Evolutionary conservation across 805 yeast species (phyloP).

Genomic region (Scheffersomyces coipomensis): DNA sequence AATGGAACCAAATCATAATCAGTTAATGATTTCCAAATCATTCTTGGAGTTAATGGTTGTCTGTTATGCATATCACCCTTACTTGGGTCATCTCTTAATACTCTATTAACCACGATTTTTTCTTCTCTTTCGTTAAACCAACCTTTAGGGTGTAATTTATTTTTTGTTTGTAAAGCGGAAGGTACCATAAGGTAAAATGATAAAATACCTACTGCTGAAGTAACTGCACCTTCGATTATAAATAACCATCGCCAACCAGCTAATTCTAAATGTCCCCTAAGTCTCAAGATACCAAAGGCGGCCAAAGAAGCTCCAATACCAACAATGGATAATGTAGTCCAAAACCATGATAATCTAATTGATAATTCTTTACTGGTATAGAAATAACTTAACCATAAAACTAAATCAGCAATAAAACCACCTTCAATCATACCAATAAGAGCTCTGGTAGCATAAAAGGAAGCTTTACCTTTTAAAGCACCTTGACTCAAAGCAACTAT

Average conservation of each 20-base stretch:
- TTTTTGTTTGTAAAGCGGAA: conserved; percentile 47
- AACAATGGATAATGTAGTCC: conserved; percentile 22
- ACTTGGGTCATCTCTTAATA: conserved; percentile 60
- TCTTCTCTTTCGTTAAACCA: conserved; percentile 49
- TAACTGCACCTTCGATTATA: conserved; percentile 55
- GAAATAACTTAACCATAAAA: conserved; percentile 64
- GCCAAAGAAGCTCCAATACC: conserved; percentile 26
- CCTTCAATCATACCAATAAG: conserved; percentile 61
- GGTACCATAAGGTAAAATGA: conserved; percentile 49
- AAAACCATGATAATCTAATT: conserved; percentile 48
- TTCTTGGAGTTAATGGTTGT: conserved; percentile 44
- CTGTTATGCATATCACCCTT: conserved; percentile 63
- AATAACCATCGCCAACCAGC: conserved; percentile 65
- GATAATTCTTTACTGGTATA: conserved; percentile 60
- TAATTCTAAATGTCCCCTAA: conserved; percentile 43
- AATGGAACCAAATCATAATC: conserved; percentile 59
- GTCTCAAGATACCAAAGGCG: conserved; percentile 49
- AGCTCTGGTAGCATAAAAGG: conserved; percentile 48
- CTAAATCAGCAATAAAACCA: conserved; percentile 65
- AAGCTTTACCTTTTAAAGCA: conserved; percentile 23
- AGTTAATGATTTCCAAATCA: conserved; percentile 35
- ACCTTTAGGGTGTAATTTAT: conserved; percentile 46
- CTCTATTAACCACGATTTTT: conserved; percentile 53
- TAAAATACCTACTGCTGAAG: conserved; percentile 47
- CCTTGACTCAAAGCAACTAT: conserved; percentile 50